Evolutionary conservation across 257 asterid species (phyloP).

Genomic region (Verbena officinalis): DNA sequence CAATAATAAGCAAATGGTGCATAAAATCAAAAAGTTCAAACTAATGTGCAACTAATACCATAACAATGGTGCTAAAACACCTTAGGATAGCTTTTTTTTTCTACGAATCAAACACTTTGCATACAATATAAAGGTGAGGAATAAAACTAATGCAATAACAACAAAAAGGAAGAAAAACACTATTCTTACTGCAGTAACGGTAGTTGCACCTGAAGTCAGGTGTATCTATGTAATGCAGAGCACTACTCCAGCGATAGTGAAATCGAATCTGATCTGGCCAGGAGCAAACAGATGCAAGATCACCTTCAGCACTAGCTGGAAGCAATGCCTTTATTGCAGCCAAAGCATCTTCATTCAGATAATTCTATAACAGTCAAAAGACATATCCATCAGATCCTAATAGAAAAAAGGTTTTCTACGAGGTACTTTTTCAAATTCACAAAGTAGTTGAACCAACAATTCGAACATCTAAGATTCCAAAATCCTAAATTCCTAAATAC

Average conservation of each 20-base stretch:
- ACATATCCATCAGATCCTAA: constrained; percentile 25
- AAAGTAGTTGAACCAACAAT: neutral
- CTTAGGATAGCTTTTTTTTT: no score
- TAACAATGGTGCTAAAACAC: no score
- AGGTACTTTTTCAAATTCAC: neutral
- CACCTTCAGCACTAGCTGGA: constrained; percentile 87
- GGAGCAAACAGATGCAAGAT: constrained; percentile 80
- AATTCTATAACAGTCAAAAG: constrained; percentile 46
- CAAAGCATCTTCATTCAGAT: constrained; percentile 67
- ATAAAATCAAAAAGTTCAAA: neutral
- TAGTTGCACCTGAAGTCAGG: constrained; percentile 96
- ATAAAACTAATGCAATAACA: no score
- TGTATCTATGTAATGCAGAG: constrained; percentile 83
- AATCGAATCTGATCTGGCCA: constrained; percentile 78
- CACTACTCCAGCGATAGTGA: constrained; percentile 81
- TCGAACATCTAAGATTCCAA: constrained; percentile 7
- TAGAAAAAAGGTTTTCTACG: neutral
- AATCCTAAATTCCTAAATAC: neutral
- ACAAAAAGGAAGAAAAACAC: neutral
- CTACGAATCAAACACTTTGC: no score
- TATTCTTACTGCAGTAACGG: constrained; percentile 76
- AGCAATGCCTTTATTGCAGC: constrained; percentile 72
- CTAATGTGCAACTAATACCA: no score
- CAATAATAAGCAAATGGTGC: neutral
- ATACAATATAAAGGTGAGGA: no score